These are phyloP conservation scores for Fusarium sp. DNA, from an alignment of 2,329 filamentous ascomycete species.

Conservation along the genomic window DNA sequence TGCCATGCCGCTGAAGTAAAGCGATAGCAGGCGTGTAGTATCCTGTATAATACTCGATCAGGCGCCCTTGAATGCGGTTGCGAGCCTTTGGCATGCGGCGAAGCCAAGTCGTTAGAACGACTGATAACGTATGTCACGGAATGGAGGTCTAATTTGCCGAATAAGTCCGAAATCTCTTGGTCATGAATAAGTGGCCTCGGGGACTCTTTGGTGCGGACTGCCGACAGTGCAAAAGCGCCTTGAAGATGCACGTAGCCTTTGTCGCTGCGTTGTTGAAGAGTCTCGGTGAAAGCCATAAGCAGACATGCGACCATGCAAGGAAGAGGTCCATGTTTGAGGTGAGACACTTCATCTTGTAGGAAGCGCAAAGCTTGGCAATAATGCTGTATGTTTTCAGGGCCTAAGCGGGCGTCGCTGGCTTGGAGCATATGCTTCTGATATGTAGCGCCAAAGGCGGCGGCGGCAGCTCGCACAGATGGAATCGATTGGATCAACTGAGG, in stretches of 20 bases:
- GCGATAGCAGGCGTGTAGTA: slow-evolving; percentile 17
- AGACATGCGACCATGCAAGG: slow-evolving; percentile 22
- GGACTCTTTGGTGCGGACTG: not conserved
- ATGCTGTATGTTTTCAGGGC: not conserved
- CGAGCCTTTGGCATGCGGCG: not conserved
- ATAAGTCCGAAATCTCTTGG: not conserved
- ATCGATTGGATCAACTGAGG: slow-evolving; percentile 29
- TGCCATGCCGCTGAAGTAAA: slow-evolving; percentile 1
- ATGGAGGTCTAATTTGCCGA: slow-evolving; percentile 31
- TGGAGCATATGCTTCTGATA: slow-evolving; percentile 25
- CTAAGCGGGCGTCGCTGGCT: not conserved
- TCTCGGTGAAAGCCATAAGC: slow-evolving; percentile 16
- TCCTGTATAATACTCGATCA: not conserved
- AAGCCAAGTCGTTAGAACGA: slow-evolving; percentile 2
- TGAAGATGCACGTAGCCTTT: slow-evolving; percentile 22
- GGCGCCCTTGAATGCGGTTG: not conserved
- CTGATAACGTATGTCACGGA: slow-evolving; percentile 16
- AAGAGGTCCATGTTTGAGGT: not conserved
- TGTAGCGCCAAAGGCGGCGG: slow-evolving; percentile 19
- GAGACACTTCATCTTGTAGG: slow-evolving; percentile 9
- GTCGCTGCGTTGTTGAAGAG: slow-evolving; percentile 20
- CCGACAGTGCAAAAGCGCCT: slow-evolving; percentile 20
- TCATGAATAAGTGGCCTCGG: not conserved
- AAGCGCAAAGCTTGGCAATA: slow-evolving; percentile 15
- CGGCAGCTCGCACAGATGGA: slow-evolving; percentile 18